Evolutionary conservation across 768 basidiomycete species (phyloP).

Genomic region (Mycena haematopus): DNA sequence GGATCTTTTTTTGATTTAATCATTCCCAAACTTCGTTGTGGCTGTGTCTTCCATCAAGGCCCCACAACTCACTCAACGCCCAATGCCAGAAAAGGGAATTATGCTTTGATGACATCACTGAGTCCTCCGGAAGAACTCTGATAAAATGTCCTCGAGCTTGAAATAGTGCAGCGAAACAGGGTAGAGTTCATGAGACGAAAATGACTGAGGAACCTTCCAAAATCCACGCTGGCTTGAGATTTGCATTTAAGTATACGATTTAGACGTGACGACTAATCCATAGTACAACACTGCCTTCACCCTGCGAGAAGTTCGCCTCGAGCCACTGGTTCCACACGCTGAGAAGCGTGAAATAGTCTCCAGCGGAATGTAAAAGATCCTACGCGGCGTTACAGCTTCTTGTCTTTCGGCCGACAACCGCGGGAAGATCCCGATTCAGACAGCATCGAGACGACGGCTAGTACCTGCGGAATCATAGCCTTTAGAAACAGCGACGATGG

Average conservation of each 20-base stretch:
- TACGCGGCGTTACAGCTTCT: slow-evolving; percentile 99
- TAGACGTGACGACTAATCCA: slow-evolving; percentile 92
- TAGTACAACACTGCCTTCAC: slow-evolving; percentile 93
- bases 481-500: neutral
- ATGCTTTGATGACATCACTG: too few species aligned
- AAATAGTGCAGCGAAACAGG: too few species aligned
- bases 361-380: slow-evolving; percentile 99
- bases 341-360: slow-evolving; percentile 88
- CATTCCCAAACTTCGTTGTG: neutral
- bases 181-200: too few species aligned
- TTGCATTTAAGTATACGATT: too few species aligned
- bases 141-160: too few species aligned
- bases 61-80: neutral
- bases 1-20: neutral
- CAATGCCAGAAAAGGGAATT: slow-evolving; percentile 13
- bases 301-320: slow-evolving; percentile 87
- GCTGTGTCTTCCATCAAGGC: neutral
- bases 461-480: slow-evolving; percentile 49
- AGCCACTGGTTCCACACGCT: slow-evolving; percentile 99
- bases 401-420: slow-evolving; percentile 98
- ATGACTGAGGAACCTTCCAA: too few species aligned
- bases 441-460: slow-evolving; percentile 97
- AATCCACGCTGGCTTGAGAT: too few species aligned
- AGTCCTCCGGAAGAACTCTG: too few species aligned
- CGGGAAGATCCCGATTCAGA: slow-evolving; percentile 89